phyloP scores from a whole-genome alignment of 164 flowering plant species.

The Saururus chinensis region DNA sequence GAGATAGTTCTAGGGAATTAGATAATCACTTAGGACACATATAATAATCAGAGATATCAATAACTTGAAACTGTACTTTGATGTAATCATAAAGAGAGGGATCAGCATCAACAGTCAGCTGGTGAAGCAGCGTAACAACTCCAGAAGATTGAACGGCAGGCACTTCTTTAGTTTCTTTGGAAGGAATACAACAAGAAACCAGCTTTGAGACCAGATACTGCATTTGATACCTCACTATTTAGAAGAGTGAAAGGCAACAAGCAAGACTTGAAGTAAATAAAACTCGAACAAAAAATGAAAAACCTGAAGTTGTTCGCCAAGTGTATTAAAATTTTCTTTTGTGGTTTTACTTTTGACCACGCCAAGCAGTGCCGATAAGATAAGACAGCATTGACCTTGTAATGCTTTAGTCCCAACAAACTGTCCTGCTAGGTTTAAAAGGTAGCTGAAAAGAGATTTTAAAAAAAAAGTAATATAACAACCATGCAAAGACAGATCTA shows the following conservation, averaged over 20 bases:
- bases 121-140: conserved; percentile 50
- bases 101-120: conserved; percentile 59
- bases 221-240: neutral
- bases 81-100: conserved; percentile 65
- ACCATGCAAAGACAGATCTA: neutral
- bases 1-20: neutral
- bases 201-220: conserved; percentile 86
- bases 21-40: neutral
- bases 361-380: conserved; percentile 50
- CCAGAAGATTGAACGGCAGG: conserved; percentile 27
- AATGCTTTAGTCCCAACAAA: conserved; percentile 40
- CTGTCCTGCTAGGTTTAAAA: conserved; percentile 77
- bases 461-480: neutral
- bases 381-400: conserved; percentile 71
- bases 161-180: conserved; percentile 22
- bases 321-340: conserved; percentile 28
- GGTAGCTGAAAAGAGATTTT: conserved; percentile 41
- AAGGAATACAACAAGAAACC: conserved; percentile 60
- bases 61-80: conserved; percentile 26
- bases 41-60: neutral
- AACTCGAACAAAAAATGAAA: neutral
- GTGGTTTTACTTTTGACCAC: conserved; percentile 33
- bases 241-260: neutral
- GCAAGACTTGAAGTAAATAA: neutral
- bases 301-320: conserved; percentile 50